These are phyloP conservation scores for Colletotrichum sublineola DNA, from an alignment of 2,329 filamentous ascomycete species.

Conservation along the genomic window DNA sequence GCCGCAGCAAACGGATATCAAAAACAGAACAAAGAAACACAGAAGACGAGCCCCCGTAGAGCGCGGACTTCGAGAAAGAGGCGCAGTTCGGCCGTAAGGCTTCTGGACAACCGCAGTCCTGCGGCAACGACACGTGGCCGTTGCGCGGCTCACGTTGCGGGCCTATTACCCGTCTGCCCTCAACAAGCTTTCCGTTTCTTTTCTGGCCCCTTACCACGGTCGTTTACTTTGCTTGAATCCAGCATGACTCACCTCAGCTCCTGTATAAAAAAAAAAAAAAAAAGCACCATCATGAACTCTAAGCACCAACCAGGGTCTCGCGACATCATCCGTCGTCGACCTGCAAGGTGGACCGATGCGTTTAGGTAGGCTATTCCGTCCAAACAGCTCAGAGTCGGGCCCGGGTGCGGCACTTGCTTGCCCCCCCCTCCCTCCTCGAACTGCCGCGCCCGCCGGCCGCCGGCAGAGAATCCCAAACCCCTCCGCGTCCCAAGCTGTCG, in stretches of 20 bases:
- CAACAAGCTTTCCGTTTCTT: neutral
- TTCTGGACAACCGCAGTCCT: neutral
- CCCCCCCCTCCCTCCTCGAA: neutral
- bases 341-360: neutral
- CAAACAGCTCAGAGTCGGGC: neutral
- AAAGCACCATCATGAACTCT: neutral
- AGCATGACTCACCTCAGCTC: neutral
- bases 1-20: no score
- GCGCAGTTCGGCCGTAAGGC: neutral
- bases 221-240: neutral
- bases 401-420: neutral
- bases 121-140: neutral
- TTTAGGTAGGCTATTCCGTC: neutral
- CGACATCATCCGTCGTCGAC: no score
- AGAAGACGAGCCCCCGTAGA: no score
- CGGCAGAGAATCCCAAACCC: conserved; percentile 1
- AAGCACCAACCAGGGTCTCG: neutral
- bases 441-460: neutral
- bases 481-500: neutral
- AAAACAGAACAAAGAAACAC: no score
- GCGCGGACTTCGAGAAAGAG: neutral
- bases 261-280: neutral
- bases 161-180: neutral
- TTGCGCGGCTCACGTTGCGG: neutral
- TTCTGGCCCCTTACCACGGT: no score